Base-by-base conservation (phyloP, 108 stramenopile genomes). In the Seminavis robusta region DNA sequence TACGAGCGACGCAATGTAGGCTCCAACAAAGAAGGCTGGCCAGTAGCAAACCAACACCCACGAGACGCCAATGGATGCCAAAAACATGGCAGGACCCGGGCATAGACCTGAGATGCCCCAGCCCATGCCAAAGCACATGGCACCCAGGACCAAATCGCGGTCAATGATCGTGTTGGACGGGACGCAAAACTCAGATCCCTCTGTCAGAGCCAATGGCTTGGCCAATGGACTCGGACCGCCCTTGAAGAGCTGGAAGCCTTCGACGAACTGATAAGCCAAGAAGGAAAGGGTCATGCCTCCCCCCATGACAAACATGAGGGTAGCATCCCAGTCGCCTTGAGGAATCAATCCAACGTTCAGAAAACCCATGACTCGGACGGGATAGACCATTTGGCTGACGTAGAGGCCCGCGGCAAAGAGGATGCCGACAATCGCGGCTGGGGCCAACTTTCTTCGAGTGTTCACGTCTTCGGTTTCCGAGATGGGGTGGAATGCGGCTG, bases 291-390 rank as follows among this genome's bases (percentile, higher is more conserved):
- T 0, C 16, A 84, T 29, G 9, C 83, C 89, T 19, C 81, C 87
- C 13, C 67, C 84, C 88, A 95, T 84, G 44, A 95, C 92, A 38
- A 57, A 56, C 19, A 69, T 49, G n/a, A 95, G 76, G 1, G 90
- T 83, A 4, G 90, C 81, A 68, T 93, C 92, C 77, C 80, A 95
- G 7, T 73, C 70, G 36, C 81, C 83, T 16, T 72, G 52, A 0
- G 37, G 15, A 15, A 81, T 34, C 0, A 68, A 79, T 8, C 0
- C 17, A 2, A 72, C 3, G 56, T 82, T 67, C 34, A 92, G 59
- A 73, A 95, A 95, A n/a, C 75, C 83, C 38, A 71, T 39, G 19
- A 95, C 74, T 48, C 84, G 85, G 55, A 67, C 61, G 6, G 72
- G 54, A 7, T 73, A 21, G 15, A 78, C 59, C 94, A 95, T 95